Evolutionary conservation across 2,329 filamentous ascomycete genomes (phyloP).

Genomic region (Epichloe festucae): DNA sequence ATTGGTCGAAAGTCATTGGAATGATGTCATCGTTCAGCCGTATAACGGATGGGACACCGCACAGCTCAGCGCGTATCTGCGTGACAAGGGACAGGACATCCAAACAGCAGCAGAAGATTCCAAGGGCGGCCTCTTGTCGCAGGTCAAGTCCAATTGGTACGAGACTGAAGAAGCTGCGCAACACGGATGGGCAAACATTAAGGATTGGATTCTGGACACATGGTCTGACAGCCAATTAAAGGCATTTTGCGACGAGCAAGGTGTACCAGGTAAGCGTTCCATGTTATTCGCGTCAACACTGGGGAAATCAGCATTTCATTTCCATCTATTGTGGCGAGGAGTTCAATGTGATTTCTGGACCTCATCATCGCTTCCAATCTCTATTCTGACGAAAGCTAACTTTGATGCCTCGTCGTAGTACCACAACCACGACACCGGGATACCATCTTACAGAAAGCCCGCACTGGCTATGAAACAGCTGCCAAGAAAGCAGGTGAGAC

Average conservation of each 20-base stretch:
- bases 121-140: constrained; percentile 53
- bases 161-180: constrained; percentile 68
- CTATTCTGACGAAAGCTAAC: background rate
- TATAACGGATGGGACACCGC: constrained; percentile 66
- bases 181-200: constrained; percentile 56
- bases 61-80: constrained; percentile 55
- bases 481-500: constrained; percentile 68
- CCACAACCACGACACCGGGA: constrained; percentile 83
- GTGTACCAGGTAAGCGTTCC: constrained; percentile 49
- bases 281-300: background rate
- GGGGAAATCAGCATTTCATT: too few relatives aligned
- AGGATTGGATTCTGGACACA: constrained; percentile 90
- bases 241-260: constrained; percentile 78
- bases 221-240: constrained; percentile 93
- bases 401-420: constrained; percentile 27
- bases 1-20: constrained; percentile 84
- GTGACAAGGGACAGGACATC: constrained; percentile 56
- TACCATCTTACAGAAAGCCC: constrained; percentile 61
- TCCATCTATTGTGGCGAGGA: too few relatives aligned
- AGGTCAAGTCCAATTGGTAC: constrained; percentile 63
- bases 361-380: background rate
- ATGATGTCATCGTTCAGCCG: constrained; percentile 57
- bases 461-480: constrained; percentile 65
- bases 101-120: constrained; percentile 53
- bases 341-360: too few relatives aligned